Percentiles rank a stretch among this genome's conserved stretches.
phyloP scores from a whole-genome alignment of 106 monocot genomes.

The Dendrobium officinale region DNA sequence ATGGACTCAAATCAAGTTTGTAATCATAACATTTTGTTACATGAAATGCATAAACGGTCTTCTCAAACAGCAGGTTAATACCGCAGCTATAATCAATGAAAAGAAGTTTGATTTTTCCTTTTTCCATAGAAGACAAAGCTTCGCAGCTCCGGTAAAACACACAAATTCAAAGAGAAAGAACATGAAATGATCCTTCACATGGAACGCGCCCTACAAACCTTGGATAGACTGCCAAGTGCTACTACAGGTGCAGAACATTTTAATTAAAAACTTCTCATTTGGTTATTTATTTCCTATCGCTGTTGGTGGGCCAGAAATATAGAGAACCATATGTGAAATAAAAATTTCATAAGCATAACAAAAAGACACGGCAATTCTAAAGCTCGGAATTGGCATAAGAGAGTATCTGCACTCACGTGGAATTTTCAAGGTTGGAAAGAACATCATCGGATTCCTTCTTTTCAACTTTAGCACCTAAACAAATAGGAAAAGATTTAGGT shows the following conservation, averaged over 20 bases:
- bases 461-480: constrained; percentile 11
- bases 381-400: not conserved
- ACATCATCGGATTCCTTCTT: constrained; percentile 11
- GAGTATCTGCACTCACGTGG: not conserved
- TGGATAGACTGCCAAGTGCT: not conserved
- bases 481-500: not conserved
- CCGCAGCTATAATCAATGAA: not conserved
- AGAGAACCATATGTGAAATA: not conserved
- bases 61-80: no score
- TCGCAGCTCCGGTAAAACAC: not conserved
- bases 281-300: not conserved
- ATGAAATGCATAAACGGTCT: no score
- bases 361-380: not conserved
- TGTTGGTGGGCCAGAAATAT: not conserved
- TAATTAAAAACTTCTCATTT: not conserved
- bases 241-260: not conserved
- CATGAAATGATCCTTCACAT: not conserved
- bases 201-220: not conserved
- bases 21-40: no score
- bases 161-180: not conserved
- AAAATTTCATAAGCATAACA: constrained; percentile 1
- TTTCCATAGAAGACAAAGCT: not conserved
- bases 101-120: not conserved
- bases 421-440: constrained; percentile 5
- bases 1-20: not conserved